Percentiles rank a stretch among this genome's conserved stretches.
Conservation (phyloP, 2,329 filamentous ascomycete genomes). For the Colletotrichum kahawae region DNA sequence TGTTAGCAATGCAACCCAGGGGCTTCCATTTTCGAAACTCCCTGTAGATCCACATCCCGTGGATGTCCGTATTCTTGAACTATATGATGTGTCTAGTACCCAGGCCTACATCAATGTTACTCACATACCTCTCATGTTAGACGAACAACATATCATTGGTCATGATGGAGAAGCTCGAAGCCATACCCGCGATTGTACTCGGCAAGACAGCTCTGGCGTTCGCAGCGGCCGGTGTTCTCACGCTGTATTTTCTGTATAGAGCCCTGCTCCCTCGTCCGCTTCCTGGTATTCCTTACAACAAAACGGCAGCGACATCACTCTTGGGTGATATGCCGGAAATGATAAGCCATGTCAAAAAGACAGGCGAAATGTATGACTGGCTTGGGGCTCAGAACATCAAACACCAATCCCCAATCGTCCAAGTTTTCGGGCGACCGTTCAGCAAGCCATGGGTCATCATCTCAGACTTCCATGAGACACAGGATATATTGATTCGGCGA, state of each 20-base stretch:
- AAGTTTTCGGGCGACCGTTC: constrained; percentile 39
- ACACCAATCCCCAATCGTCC: constrained; percentile 33
- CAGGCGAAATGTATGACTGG: constrained; percentile 25
- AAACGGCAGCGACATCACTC: neutral
- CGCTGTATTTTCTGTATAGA: neutral
- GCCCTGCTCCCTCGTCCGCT: constrained; percentile 1
- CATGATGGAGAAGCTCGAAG: neutral
- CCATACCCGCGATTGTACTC: neutral
- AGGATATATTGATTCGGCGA: constrained; percentile 37
- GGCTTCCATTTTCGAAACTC: neutral
- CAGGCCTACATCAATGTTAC: neutral
- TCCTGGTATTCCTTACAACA: constrained; percentile 14
- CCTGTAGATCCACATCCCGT: neutral
- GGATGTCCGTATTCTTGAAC: neutral
- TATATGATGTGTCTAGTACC: neutral
- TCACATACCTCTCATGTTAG: neutral
- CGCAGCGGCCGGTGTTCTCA: neutral
- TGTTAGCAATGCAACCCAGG: neutral
- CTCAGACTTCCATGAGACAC: constrained; percentile 34
- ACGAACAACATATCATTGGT: neutral
- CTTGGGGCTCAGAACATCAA: constrained; percentile 29
- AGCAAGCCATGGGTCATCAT: constrained; percentile 35
- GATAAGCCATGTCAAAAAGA: neutral
- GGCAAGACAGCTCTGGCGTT: neutral
- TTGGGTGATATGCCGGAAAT: constrained; percentile 13